Evolutionary conservation across 495 filamentous ascomycete genomes (phyloP).

Genomic region (Podospora sp.): DNA sequence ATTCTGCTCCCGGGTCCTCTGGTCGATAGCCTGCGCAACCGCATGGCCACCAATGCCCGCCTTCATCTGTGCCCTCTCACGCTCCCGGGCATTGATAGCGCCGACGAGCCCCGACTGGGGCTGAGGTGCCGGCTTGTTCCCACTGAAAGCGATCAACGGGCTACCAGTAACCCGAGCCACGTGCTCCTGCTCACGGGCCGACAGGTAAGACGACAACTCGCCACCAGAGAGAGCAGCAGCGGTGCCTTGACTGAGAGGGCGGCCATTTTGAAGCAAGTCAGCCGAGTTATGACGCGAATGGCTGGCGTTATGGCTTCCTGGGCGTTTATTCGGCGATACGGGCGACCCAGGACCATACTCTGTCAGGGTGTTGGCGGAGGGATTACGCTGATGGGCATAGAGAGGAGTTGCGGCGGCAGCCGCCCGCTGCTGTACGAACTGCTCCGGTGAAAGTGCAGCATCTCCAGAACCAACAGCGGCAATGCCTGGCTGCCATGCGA

Average conservation of each 20-base stretch:
- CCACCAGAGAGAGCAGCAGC: conserved; percentile 37
- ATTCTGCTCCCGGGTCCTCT: conserved; percentile 65
- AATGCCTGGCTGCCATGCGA: conserved; percentile 77
- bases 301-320: conserved; percentile 25
- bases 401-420: conserved; percentile 49
- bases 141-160: conserved; percentile 74
- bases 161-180: conserved; percentile 85
- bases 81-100: conserved; percentile 74
- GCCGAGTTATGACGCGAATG: conserved; percentile 52
- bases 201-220: conserved; percentile 69
- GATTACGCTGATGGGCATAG: conserved; percentile 61
- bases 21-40: conserved; percentile 77
- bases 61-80: conserved; percentile 71
- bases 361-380: conserved; percentile 55
- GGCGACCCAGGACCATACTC: conserved; percentile 50
- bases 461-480: conserved; percentile 44
- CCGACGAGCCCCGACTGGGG: conserved; percentile 67
- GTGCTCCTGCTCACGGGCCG: conserved; percentile 92
- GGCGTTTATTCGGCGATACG: conserved; percentile 34
- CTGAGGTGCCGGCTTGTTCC: conserved; percentile 52
- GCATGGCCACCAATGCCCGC: conserved; percentile 71
- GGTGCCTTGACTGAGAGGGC: conserved; percentile 38
- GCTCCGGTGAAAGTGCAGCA: conserved; percentile 61
- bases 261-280: conserved; percentile 39
- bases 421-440: conserved; percentile 86